Evolutionary conservation across 768 basidiomycete species (phyloP).

Genomic region (Kwoniella sp.): DNA sequence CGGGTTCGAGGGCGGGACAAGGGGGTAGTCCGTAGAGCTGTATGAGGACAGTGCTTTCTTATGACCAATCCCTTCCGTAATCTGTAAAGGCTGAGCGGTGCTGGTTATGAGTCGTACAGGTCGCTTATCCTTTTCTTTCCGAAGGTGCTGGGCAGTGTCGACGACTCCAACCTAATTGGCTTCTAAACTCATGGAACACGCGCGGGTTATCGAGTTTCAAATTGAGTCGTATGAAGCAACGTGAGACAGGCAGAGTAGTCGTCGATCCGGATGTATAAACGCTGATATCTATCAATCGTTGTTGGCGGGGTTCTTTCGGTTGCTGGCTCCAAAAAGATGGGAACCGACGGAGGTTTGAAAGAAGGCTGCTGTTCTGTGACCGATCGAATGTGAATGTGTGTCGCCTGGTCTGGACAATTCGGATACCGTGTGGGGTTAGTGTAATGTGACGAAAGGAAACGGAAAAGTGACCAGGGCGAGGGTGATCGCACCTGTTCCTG

Average conservation of each 20-base stretch:
- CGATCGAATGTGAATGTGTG: not conserved
- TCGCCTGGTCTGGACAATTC: not conserved
- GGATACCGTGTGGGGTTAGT: not conserved
- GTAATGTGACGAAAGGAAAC: not conserved
- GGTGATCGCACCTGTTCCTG: slow-evolving; percentile 1
- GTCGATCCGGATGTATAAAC: no score
- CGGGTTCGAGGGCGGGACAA: no score
- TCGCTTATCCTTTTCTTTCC: not conserved
- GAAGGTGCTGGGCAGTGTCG: not conserved
- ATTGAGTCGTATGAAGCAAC: not conserved
- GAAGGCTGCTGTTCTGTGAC: no score
- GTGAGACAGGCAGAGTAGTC: not conserved
- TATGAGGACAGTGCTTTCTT: no score
- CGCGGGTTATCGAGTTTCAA: not conserved
- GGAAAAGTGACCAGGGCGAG: slow-evolving; percentile 1
- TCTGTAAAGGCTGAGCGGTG: no score
- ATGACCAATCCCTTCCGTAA: no score
- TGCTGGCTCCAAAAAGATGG: not conserved
- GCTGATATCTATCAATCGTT: no score
- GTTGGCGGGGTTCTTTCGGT: no score
- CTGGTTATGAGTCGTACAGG: not conserved
- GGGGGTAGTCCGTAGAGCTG: no score
- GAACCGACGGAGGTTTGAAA: not conserved
- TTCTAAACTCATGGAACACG: not conserved
- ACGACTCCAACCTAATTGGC: not conserved